Evolutionary conservation across 2,329 filamentous ascomycete species (phyloP).

Genomic region (Cyphellophora attinorum): DNA sequence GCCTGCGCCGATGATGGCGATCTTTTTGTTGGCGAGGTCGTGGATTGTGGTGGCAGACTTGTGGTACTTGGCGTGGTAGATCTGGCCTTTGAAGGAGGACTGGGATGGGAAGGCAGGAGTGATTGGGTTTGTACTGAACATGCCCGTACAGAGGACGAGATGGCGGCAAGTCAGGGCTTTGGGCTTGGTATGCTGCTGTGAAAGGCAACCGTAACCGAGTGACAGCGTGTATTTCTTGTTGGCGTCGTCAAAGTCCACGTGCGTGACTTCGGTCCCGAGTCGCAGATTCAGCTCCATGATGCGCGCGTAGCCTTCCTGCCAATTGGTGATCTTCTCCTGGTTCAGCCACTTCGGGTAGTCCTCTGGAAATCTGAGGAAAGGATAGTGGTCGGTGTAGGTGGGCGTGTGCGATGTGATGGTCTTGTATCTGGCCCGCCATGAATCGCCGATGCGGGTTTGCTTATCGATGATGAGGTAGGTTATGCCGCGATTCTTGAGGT

Average conservation of each 20-base stretch:
- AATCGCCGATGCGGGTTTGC: constrained; percentile 50
- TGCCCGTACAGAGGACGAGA: constrained; percentile 39
- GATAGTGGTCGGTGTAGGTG: constrained; percentile 25
- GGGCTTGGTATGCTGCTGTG: no score
- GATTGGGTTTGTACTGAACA: constrained; percentile 32
- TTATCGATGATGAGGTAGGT: constrained; percentile 48
- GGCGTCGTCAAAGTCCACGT: constrained; percentile 28
- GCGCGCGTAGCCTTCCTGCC: constrained; percentile 39
- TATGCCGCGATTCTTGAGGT: constrained; percentile 49
- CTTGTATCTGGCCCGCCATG: constrained; percentile 49
- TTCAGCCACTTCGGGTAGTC: constrained; percentile 35
- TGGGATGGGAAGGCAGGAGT: constrained; percentile 30
- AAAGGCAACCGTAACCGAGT: no score
- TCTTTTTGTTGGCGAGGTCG: constrained; percentile 29
- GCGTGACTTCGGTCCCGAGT: constrained; percentile 29
- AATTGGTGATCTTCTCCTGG: constrained; percentile 39
- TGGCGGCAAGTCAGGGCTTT: constrained; percentile 31
- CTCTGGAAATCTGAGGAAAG: constrained; percentile 25
- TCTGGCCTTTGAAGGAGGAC: constrained; percentile 31
- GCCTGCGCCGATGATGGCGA: constrained; percentile 41
- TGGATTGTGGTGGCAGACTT: constrained; percentile 29
- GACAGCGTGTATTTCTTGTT: constrained; percentile 30
- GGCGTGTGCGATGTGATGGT: constrained; percentile 32
- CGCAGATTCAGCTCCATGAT: constrained; percentile 41
- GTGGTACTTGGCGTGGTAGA: constrained; percentile 27